Base-by-base conservation (phyloP, 2,329 filamentous ascomycete species). In the Penicillium capsulatum region DNA sequence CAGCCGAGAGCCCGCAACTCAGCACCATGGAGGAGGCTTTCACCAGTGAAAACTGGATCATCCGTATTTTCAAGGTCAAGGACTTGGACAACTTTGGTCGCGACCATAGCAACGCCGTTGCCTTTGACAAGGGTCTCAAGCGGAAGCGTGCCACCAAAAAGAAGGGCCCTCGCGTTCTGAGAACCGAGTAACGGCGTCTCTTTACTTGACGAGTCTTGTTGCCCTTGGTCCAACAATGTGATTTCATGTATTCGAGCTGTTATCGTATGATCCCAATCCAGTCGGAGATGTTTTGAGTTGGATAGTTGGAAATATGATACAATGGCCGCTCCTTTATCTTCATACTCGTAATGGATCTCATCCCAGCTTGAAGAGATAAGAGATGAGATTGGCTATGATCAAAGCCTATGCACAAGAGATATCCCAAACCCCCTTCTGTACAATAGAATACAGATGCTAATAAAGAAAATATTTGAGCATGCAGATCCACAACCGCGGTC, bases 31-130 rank as follows among this genome's bases (percentile, higher is more conserved):
- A 98, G 65, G 92, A 98, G 71, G 92, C 92, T 7, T 98, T 94
- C 67, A 98, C 94, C 39, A 95, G 88, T 60, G 92, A 98, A 75
- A 98, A 98, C 77, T 98, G 92, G 92, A 98, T 98, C 67, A 97
- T 98, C 64, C 80, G 92, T 50, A 96, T 98, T 61, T 98, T 96
- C 78, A 98, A 98, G 77, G 92, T 98, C 71, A 98, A 98, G 75
- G 90, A 95, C 58, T 81, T 96, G 44, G 92, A 98, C 72, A 97
- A 97, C 66, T 75, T 98, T 51, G 91, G 89, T 39, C 81, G 92
- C 64, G 88, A 95, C 58, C 91, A 96, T 63, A 79, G 79, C 50
- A 77, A 71, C 52, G 80, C 77, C 1, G 69, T 72, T 35, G 66
- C 70, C 30, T 71, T 74, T 57, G 72, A 75, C 40, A 69, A 69